phyloP scores from a whole-genome alignment of 345 rosid genomes.

The Hypericum perforatum region DNA sequence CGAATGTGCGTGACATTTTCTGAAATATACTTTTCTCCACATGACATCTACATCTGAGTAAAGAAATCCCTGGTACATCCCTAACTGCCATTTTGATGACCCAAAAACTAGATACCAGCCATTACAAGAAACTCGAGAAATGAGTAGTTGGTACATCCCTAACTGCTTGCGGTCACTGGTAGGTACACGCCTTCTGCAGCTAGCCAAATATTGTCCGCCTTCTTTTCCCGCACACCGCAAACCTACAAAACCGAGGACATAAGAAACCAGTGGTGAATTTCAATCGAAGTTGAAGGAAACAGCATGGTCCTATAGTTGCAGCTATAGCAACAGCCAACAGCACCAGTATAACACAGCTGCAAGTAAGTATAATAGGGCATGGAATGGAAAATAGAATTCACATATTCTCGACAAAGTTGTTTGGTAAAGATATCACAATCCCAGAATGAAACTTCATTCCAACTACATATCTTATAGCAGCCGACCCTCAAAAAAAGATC shows the following conservation, averaged over 20 bases:
- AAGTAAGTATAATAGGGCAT: too few relatives aligned
- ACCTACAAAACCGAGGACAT: constrained; percentile 35
- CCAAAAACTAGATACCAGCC: constrained; percentile 34
- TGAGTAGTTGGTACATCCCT: constrained; percentile 3
- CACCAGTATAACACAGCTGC: neutral
- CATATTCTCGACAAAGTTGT: too few relatives aligned
- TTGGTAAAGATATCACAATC: too few relatives aligned
- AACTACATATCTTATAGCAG: too few relatives aligned
- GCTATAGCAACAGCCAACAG: neutral
- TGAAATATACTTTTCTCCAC: constrained; percentile 5
- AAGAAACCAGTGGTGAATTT: constrained; percentile 1
- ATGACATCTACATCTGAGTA: constrained; percentile 13
- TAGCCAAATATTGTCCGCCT: constrained; percentile 79
- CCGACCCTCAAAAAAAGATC: too few relatives aligned
- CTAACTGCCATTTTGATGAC: constrained; percentile 22
- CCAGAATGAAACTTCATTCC: too few relatives aligned
- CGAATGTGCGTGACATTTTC: neutral
- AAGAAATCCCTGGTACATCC: too few relatives aligned
- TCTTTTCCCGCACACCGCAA: constrained; percentile 78
- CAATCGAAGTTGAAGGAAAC: neutral
- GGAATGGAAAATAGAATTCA: too few relatives aligned
- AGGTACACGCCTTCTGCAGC: constrained; percentile 97
- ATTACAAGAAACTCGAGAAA: constrained; percentile 1
- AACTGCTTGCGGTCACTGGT: constrained; percentile 55
- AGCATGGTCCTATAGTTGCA: neutral